Base-by-base conservation (phyloP, 495 filamentous ascomycete species). In the Haplographium delicatum region DNA sequence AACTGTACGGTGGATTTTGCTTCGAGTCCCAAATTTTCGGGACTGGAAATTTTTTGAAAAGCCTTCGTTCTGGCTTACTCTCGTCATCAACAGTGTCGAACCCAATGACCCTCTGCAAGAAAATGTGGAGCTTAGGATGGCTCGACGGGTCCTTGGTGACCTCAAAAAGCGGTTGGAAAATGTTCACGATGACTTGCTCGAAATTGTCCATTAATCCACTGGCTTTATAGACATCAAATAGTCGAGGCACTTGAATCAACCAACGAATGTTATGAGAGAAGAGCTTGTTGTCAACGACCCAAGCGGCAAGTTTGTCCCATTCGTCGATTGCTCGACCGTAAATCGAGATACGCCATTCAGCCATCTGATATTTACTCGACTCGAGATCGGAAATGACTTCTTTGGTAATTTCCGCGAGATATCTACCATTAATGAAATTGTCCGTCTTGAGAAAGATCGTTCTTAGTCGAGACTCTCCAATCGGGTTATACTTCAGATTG, bases 331-430 rank as follows among this genome's bases (percentile, higher is more conserved):
- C 83, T 64, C 88, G 84, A 44, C 93, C 93, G 62, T 98, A 97
- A 51, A 98, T 90, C 10, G 89, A 95, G 47, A 98, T 93, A 15
- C 93, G 88, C 88, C 94, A 98, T 72, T 98, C 93, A 5, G 91
- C 94, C 87, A 98, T 95, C 66, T 98, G 93, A 62, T 98, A 97
- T 64, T 98, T 98, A 78, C 91, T 96, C 26, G 91, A 91, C 66
- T 98, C 93, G 16, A 98, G 71, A 69, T 98, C 93, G n/a, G 88
- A 81, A 23, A 98, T 96, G 31, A 98, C 93, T 64, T 98, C 93
- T 61, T 93, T 93, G 6, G 94, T 97, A 35, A 98, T 94, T 61
- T 98, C 93, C 0, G 93, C 93, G 18, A 98, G 76, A 66, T 98
- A 98, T 24, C 91, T 85, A 19, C 93, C 93, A 56, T 95, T 81